Conservation (phyloP, 306 rosid genomes). For the Pueraria montana region DNA sequence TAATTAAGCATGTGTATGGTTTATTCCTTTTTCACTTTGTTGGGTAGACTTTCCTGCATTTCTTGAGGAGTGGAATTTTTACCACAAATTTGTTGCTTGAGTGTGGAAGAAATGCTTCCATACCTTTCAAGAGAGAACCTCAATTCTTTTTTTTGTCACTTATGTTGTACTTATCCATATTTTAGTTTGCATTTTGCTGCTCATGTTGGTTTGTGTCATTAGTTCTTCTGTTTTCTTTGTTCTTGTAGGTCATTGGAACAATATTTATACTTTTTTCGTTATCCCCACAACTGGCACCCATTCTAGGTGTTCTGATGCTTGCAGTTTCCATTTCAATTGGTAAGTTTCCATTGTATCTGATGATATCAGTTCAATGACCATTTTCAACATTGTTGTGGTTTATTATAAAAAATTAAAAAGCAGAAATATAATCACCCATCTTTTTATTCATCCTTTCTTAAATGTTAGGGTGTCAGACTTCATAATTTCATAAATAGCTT, state of each 20-base stretch:
- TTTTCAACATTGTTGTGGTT: slow-evolving; percentile 20
- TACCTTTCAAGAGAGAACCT: slow-evolving; percentile 11
- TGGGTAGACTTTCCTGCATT: slow-evolving; percentile 42
- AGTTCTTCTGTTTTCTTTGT: slow-evolving; percentile 44
- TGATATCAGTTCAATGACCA: slow-evolving; percentile 20
- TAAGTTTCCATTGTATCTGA: slow-evolving; percentile 48
- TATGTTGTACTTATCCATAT: slow-evolving; percentile 17
- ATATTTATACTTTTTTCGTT: slow-evolving; percentile 78
- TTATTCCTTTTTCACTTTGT: slow-evolving; percentile 48
- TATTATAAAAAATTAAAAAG: not conserved
- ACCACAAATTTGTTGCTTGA: slow-evolving; percentile 7
- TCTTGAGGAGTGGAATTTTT: slow-evolving; percentile 36
- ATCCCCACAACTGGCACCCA: slow-evolving; percentile 95
- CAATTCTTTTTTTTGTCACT: slow-evolving; percentile 19
- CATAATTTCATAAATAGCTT: slow-evolving; percentile 38
- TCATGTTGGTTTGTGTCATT: slow-evolving; percentile 31
- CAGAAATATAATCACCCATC: slow-evolving; percentile 17
- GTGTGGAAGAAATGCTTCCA: slow-evolving; percentile 23
- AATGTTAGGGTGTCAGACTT: not conserved
- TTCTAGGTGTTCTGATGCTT: slow-evolving; percentile 80
- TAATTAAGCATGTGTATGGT: slow-evolving; percentile 61
- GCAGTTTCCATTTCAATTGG: slow-evolving; percentile 86
- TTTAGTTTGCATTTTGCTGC: slow-evolving; percentile 46
- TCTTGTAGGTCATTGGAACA: slow-evolving; percentile 83
- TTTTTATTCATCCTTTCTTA: slow-evolving; percentile 19